Percentiles rank a stretch among this genome's conserved stretches.
phyloP scores from a whole-genome alignment of 495 filamentous ascomycete species.

The Lasiosphaeria hispida region DNA sequence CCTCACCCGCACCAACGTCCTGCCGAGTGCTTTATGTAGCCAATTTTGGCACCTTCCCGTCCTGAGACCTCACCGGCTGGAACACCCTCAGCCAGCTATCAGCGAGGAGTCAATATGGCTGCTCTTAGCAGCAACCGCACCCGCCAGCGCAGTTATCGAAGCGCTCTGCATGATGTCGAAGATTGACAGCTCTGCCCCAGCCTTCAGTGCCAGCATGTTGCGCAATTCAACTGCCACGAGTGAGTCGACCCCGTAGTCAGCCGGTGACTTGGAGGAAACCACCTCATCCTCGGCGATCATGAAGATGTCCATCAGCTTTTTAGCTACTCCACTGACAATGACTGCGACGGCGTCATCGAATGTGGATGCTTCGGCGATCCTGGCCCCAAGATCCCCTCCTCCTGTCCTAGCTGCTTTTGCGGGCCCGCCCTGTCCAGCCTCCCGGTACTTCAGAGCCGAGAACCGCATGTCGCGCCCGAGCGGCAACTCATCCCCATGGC shows the following conservation, averaged over 20 bases:
- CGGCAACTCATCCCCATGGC: constrained; percentile 2
- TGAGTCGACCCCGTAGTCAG: constrained; percentile 45
- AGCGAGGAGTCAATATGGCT: constrained; percentile 4
- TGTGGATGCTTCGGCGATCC: constrained; percentile 9
- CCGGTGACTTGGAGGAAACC: constrained; percentile 21
- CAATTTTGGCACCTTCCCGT: too few species aligned
- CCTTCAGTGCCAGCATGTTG: constrained; percentile 39
- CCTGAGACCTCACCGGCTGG: not conserved
- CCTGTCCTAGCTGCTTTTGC: not conserved
- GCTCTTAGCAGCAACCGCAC: constrained; percentile 23
- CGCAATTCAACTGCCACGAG: constrained; percentile 50
- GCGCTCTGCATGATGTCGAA: constrained; percentile 44
- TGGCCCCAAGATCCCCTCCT: constrained; percentile 12
- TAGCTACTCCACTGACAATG: constrained; percentile 17
- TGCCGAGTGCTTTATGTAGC: too few species aligned
- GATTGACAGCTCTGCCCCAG: constrained; percentile 37
- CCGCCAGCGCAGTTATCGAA: constrained; percentile 29
- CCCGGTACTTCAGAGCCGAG: constrained; percentile 16
- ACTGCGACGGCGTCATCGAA: constrained; percentile 9
- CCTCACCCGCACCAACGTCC: too few species aligned
- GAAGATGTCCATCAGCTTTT: constrained; percentile 36
- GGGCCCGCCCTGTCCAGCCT: not conserved
- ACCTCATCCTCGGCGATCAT: constrained; percentile 38
- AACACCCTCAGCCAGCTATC: not conserved
- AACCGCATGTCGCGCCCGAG: constrained; percentile 24